Evolutionary conservation across 371 early-diverging fungal species (phyloP).

Genomic region (Mortierella sp.): DNA sequence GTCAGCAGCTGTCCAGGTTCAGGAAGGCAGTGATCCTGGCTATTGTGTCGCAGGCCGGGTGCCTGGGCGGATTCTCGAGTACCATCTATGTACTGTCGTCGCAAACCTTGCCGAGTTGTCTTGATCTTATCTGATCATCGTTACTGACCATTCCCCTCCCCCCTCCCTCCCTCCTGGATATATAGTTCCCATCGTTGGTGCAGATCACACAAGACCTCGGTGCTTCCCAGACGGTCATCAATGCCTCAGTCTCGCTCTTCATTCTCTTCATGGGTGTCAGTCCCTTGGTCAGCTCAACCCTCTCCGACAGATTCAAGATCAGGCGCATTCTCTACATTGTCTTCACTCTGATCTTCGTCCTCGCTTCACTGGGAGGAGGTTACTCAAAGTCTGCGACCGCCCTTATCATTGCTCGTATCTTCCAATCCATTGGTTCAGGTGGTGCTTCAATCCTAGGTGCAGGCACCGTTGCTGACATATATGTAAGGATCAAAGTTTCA

Average conservation of each 20-base stretch:
- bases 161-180: neutral
- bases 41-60: conserved; percentile 43
- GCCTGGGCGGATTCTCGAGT: conserved; percentile 45
- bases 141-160: neutral
- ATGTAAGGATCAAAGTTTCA: conserved; percentile 40
- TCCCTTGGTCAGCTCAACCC: conserved; percentile 75
- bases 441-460: conserved; percentile 80
- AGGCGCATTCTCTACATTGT: conserved; percentile 72
- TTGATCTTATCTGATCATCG: too few species aligned
- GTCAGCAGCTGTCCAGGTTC: conserved; percentile 21
- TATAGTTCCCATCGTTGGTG: conserved; percentile 63
- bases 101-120: too few species aligned
- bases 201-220: conserved; percentile 59
- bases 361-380: conserved; percentile 74
- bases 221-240: conserved; percentile 60
- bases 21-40: conserved; percentile 34
- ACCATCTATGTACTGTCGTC: conserved; percentile 54
- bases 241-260: conserved; percentile 66
- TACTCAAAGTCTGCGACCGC: conserved; percentile 61
- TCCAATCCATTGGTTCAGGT: conserved; percentile 79
- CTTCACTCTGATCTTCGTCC: conserved; percentile 65
- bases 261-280: conserved; percentile 67
- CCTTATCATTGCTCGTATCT: conserved; percentile 69
- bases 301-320: conserved; percentile 72
- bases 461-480: conserved; percentile 73